These are phyloP conservation scores for Cryptococcus sp. DNA, from an alignment of 1,284 basidiomycete genomes.

Conservation along the genomic window DNA sequence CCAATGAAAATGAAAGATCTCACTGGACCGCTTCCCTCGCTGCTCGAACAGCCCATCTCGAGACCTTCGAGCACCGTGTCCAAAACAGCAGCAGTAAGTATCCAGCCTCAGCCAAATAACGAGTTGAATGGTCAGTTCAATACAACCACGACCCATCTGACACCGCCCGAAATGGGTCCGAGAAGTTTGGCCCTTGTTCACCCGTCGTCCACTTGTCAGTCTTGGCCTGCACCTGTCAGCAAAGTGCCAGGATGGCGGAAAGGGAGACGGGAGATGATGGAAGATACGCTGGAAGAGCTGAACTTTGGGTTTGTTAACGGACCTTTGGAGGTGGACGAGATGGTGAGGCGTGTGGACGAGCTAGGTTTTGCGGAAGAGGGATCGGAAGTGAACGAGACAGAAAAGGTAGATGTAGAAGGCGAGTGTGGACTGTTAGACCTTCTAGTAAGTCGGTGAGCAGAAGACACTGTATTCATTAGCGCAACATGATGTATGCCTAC, in stretches of 20 bases:
- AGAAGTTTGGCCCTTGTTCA: not conserved
- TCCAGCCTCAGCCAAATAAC: not conserved
- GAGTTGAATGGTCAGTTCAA: not conserved
- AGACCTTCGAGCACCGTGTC: slow-evolving; percentile 17
- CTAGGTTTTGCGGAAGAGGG: too few relatives aligned
- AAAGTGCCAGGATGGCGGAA: slow-evolving; percentile 35
- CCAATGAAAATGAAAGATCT: slow-evolving; percentile 1
- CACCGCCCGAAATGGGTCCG: slow-evolving; percentile 18
- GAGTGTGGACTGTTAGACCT: not conserved
- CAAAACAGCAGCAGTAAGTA: not conserved
- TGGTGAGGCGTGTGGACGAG: not conserved
- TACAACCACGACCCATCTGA: slow-evolving; percentile 14
- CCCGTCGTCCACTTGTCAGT: slow-evolving; percentile 6
- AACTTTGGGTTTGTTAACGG: slow-evolving; percentile 3
- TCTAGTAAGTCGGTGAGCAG: not conserved
- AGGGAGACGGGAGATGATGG: slow-evolving; percentile 39
- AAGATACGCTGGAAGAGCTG: slow-evolving; percentile 37
- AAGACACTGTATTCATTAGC: not conserved
- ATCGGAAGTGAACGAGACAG: too few relatives aligned
- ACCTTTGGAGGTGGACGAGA: slow-evolving; percentile 1
- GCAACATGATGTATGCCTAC: not conserved
- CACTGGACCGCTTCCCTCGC: not conserved
- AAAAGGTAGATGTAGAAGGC: not conserved
- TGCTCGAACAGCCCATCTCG: slow-evolving; percentile 15
- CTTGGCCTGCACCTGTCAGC: slow-evolving; percentile 27